These are phyloP conservation scores for Ammopiptanthus mongolicus DNA, from an alignment of 306 rosid genomes.

Conservation along the genomic window DNA sequence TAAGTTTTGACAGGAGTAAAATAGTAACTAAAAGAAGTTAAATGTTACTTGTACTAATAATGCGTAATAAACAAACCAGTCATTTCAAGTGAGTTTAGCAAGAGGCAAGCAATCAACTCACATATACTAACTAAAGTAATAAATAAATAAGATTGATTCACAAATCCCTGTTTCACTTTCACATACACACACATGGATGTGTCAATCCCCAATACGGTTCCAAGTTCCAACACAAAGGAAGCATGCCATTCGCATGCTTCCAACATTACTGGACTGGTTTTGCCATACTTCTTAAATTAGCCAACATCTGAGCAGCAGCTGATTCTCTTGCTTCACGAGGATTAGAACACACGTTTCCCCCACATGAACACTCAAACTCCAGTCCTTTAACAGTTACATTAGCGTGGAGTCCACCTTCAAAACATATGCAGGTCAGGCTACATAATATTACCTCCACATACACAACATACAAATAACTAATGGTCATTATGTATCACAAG, in stretches of 20 bases:
- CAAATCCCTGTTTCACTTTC: background rate
- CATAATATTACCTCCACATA: slow-evolving; percentile 31
- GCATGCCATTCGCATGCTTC: background rate
- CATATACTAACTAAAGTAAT: background rate
- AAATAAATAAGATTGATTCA: background rate
- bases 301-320: slow-evolving; percentile 47
- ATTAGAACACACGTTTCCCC: slow-evolving; percentile 26
- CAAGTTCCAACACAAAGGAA: background rate
- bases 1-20: background rate
- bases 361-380: slow-evolving; percentile 39
- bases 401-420: slow-evolving; percentile 66
- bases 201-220: background rate
- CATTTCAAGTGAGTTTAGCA: background rate
- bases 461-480: background rate
- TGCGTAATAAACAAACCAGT: background rate
- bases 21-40: background rate
- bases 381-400: slow-evolving; percentile 42
- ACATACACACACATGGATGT: background rate
- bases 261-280: slow-evolving; percentile 12
- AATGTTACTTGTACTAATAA: background rate
- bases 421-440: background rate
- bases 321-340: slow-evolving; percentile 48
- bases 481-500: background rate
- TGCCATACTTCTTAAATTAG: slow-evolving; percentile 10
- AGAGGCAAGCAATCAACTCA: background rate